Percentiles rank a stretch among this genome's conserved stretches.
Evolutionary conservation across 2,329 filamentous ascomycete species (phyloP).

Genomic region (Diaporthe australafricana): DNA sequence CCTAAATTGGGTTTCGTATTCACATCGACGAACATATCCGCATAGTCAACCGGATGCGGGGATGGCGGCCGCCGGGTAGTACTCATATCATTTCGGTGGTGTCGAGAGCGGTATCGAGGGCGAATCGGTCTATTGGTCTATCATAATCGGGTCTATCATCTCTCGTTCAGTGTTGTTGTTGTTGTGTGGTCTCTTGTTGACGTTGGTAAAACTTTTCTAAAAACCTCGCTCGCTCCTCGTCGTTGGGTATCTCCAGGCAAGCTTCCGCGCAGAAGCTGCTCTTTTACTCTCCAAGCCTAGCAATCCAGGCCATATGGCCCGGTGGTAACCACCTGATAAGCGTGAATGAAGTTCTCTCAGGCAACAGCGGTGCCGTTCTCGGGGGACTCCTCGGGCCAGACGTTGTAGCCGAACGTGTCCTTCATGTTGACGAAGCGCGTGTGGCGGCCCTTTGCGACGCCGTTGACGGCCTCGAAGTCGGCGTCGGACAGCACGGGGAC

Average conservation of each 20-base stretch:
- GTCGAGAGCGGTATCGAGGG: constrained; percentile 1
- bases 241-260: constrained; percentile 31
- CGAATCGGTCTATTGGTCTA: constrained; percentile 24
- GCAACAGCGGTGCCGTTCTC: constrained; percentile 33
- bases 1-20: background rate
- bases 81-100: background rate
- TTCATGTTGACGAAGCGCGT: constrained; percentile 85
- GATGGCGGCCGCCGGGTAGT: background rate
- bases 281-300: constrained; percentile 15
- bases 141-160: constrained; percentile 14
- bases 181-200: background rate
- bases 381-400: constrained; percentile 72
- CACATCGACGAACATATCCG: background rate
- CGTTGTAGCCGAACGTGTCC: constrained; percentile 80
- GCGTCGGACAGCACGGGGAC: constrained; percentile 66
- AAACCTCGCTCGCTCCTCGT: constrained; percentile 6
- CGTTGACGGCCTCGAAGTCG: constrained; percentile 72
- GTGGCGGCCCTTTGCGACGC: constrained; percentile 74
- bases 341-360: background rate
- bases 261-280: background rate
- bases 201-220: background rate
- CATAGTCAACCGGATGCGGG: constrained; percentile 1
- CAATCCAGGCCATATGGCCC: constrained; percentile 7
- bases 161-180: constrained; percentile 1
- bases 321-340: constrained; percentile 7